A percentile compares a stretch with the other conserved stretches of the same genome.
phyloP scores from a whole-genome alignment of 2,329 filamentous ascomycete genomes.

The Cryphonectria carpinicola region DNA sequence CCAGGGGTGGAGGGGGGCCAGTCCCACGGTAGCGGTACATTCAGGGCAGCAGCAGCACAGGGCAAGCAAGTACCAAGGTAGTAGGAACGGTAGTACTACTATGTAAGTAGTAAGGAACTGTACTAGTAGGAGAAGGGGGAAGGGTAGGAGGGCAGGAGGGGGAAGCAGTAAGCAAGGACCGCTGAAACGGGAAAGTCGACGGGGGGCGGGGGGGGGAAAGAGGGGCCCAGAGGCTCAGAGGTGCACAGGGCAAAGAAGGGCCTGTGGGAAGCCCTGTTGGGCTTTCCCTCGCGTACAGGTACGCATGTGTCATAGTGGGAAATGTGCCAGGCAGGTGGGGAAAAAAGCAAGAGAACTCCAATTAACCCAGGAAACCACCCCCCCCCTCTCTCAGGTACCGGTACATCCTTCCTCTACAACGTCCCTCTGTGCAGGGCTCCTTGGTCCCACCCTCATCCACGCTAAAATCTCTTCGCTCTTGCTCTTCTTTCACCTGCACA shows the following conservation, averaged over 20 bases:
- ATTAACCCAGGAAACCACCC: background rate
- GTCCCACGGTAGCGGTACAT: background rate
- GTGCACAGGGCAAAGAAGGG: background rate
- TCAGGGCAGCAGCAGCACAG: background rate
- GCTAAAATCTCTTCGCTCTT: constrained; percentile 3
- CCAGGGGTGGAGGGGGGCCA: background rate
- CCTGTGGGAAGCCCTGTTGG: background rate
- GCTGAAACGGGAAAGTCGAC: constrained; percentile 18
- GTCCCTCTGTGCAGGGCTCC: background rate
- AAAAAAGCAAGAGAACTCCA: background rate
- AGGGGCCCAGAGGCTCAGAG: background rate
- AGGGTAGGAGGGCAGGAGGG: too few species aligned
- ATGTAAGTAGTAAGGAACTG: background rate
- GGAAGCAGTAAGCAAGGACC: constrained; percentile 6
- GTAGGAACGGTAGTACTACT: background rate
- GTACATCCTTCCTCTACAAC: background rate
- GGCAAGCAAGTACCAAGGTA: too few species aligned
- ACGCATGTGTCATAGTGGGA: background rate
- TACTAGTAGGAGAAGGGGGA: background rate
- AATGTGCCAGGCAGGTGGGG: constrained; percentile 3
- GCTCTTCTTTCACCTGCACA: background rate
- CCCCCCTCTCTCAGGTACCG: background rate
- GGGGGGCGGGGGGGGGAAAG: background rate
- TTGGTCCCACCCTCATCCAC: background rate
- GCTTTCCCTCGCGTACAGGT: background rate